Conservation (phyloP, 208 protist genomes). For the Acanthamoeba divionensis region DNA sequence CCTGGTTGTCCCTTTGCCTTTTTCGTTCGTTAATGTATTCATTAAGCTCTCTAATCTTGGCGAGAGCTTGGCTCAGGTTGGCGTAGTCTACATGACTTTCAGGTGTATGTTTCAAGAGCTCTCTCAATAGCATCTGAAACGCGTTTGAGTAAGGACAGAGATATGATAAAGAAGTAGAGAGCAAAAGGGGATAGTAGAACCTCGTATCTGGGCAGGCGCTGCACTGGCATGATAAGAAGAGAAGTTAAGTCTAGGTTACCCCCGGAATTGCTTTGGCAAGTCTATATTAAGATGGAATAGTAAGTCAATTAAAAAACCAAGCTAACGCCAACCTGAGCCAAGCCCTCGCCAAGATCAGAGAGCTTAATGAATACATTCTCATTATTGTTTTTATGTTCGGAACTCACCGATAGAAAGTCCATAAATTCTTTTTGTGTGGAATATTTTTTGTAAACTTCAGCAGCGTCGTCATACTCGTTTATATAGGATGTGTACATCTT, state of each 20-base stretch:
- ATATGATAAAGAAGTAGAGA: background rate
- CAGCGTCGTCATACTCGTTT: background rate
- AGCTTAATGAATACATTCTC: constrained; percentile 28
- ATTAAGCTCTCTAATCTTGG: constrained; percentile 15
- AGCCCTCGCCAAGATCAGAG: background rate
- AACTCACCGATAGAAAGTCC: background rate
- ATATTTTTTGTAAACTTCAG: background rate
- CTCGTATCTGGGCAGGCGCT: constrained; percentile 30
- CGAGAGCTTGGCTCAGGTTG: background rate
- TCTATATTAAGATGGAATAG: too few relatives aligned
- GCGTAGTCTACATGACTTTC: constrained; percentile 15
- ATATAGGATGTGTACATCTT: constrained; percentile 45
- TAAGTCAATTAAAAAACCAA: too few relatives aligned
- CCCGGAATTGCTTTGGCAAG: background rate
- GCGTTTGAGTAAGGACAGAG: background rate
- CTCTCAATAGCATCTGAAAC: background rate
- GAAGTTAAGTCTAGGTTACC: background rate
- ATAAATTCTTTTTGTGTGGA: background rate
- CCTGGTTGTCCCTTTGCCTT: background rate
- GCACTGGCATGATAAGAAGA: constrained; percentile 19
- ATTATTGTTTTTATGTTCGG: too few relatives aligned
- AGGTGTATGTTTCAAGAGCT: constrained; percentile 36
- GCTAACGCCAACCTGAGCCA: background rate
- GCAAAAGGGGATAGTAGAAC: background rate
- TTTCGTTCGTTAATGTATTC: constrained; percentile 39